A percentile compares a stretch with the other conserved stretches of the same genome.
These are phyloP conservation scores for Canna indica DNA, from an alignment of 176 grass and related monocot species.

Conservation along the genomic window DNA sequence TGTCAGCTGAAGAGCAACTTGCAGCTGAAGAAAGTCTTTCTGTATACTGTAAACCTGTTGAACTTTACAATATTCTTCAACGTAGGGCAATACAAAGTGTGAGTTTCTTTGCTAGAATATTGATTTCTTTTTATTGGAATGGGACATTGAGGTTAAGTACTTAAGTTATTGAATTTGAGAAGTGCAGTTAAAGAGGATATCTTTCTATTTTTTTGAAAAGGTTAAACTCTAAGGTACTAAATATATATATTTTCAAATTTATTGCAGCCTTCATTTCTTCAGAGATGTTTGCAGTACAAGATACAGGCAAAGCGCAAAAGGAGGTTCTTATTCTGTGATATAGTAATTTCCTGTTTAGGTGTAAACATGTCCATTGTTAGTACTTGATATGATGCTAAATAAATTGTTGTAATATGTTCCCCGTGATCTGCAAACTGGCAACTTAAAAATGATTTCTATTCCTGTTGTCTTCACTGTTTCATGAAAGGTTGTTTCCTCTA, in stretches of 20 bases:
- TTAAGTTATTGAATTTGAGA: neutral
- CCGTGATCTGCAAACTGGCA: neutral
- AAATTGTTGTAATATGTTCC: neutral
- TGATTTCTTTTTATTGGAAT: neutral
- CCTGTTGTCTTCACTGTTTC: neutral
- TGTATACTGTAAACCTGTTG: conserved; percentile 53
- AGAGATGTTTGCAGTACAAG: conserved; percentile 73
- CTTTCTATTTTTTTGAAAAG: neutral
- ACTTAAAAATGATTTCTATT: neutral
- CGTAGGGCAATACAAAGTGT: conserved; percentile 43
- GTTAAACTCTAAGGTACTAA: conserved; percentile 18
- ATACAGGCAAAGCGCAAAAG: conserved; percentile 56
- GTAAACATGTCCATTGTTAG: neutral
- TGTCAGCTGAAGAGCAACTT: conserved; percentile 61
- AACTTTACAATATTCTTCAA: conserved; percentile 54
- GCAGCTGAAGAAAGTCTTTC: conserved; percentile 55
- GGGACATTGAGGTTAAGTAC: neutral
- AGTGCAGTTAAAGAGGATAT: neutral
- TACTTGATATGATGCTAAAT: neutral
- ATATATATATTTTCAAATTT: conserved; percentile 9
- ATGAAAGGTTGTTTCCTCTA: neutral
- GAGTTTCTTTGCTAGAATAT: conserved; percentile 15
- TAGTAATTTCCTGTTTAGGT: conserved; percentile 16
- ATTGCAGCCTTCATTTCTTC: conserved; percentile 74
- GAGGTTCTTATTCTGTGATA: conserved; percentile 41